Evolutionary conservation across 257 asterid species (phyloP).

Genomic region (Solanum tacnaense): DNA sequence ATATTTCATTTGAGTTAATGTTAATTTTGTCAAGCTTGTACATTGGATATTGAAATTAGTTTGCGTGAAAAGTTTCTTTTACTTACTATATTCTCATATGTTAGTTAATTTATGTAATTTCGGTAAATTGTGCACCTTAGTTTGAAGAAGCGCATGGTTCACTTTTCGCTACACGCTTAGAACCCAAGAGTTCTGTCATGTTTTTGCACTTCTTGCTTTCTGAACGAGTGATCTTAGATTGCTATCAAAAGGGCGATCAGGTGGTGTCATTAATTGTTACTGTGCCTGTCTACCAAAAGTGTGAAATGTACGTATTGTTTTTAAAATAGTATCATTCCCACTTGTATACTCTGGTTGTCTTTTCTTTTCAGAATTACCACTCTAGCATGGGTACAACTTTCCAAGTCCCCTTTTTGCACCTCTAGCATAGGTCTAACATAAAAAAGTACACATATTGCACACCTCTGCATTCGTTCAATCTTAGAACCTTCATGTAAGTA

Average conservation of each 20-base stretch:
- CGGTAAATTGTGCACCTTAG: background rate
- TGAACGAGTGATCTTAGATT: background rate
- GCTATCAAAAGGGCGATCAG: background rate
- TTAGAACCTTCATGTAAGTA: background rate
- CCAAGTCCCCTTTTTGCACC: background rate
- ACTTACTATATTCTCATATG: background rate
- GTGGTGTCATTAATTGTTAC: background rate
- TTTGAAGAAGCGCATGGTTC: background rate
- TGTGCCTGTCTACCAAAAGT: background rate
- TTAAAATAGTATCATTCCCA: background rate
- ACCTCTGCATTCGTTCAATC: background rate
- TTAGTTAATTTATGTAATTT: background rate
- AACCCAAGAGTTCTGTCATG: background rate
- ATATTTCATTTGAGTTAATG: background rate
- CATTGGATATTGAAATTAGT: background rate
- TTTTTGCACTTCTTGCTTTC: background rate
- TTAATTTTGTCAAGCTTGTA: background rate
- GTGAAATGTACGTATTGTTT: background rate
- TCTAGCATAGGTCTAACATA: background rate
- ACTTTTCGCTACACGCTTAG: background rate
- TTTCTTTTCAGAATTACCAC: background rate
- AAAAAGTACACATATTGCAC: background rate
- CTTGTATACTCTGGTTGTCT: background rate
- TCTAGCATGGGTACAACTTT: background rate
- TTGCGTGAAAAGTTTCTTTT: background rate